Base-by-base conservation (phyloP, 2,329 filamentous ascomycete species). In the Diaporthe humulicola region DNA sequence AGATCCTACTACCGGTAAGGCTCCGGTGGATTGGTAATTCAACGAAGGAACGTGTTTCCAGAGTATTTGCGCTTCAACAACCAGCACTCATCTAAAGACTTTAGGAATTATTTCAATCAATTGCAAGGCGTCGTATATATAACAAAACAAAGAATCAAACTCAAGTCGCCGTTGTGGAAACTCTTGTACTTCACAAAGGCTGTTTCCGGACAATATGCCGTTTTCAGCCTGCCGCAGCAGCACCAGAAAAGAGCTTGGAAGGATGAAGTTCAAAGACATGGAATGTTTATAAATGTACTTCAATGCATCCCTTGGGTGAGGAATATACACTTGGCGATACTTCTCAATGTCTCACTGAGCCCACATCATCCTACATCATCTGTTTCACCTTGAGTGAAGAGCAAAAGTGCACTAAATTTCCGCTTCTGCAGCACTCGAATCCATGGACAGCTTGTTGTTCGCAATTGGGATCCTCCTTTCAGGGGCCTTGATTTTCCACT, bases 221-320 rank as follows among this genome's bases (percentile, higher is more conserved):
- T 25, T 66, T 66, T 42, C 60, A 45, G 42, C 30, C n/a, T 7
- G 9, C n/a, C 5, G 8, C 4, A 22, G 30, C 40, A 9, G 38
- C 19, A 50, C 5, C 28, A 48, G 10, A 22, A 40, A 64, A 48
- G 33, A 15, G 1, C 5, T 36, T 36, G 6, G 28, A 15, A 48
- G 25, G 48, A 15, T 25, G 9, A 1, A 0, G 10, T 42, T 66
- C 28, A 66, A 48, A 66, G 60, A 50, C 42, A 17, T 7, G 17
- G 12, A 25, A 36, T 50, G 14, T 17, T 33, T 66, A 48, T 66
- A 66, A 66, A 66, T 66, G 40, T 50, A 66, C 50, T 50, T 67
- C 22, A n/a, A 67, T 38, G 3, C 61, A 52, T 5, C 28, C 3
- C 19, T 5, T 50, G 25, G 22, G 19, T 25, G 45, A 67, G 42